Percentiles rank a stretch among this genome's conserved stretches.
Conservation (phyloP, 371 early-diverging fungal genomes). For the Rhizomucor pusillus region DNA sequence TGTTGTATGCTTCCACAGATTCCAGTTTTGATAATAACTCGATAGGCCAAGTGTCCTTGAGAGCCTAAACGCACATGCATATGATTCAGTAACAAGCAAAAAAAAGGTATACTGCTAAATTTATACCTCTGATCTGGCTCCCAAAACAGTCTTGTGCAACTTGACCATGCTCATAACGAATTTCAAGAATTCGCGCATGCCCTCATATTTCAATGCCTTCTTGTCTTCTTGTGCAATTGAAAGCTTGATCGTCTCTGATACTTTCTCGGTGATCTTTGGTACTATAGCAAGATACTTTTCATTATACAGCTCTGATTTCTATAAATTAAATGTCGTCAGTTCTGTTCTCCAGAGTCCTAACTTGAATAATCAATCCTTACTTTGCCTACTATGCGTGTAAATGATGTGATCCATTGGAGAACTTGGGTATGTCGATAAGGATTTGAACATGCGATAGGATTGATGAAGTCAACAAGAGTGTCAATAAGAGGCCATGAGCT, state of each 20-base stretch:
- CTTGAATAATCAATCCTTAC: conserved; percentile 30
- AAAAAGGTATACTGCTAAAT: conserved; percentile 2
- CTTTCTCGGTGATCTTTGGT: conserved; percentile 25
- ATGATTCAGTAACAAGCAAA: not conserved
- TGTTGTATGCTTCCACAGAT: conserved; percentile 19
- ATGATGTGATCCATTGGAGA: conserved; percentile 42
- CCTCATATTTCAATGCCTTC: conserved; percentile 19
- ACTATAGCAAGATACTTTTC: conserved; percentile 19
- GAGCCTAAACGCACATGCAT: no score
- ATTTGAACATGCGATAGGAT: conserved; percentile 57
- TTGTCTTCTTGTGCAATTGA: conserved; percentile 18
- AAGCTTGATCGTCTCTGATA: conserved; percentile 19
- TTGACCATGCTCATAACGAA: conserved; percentile 23
- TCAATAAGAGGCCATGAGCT: conserved; percentile 60
- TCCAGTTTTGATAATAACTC: conserved; percentile 15
- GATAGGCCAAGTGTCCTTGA: no score
- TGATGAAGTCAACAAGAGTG: conserved; percentile 49
- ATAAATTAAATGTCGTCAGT: not conserved
- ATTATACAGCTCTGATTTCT: conserved; percentile 40
- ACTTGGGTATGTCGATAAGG: conserved; percentile 67
- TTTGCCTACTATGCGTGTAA: conserved; percentile 49
- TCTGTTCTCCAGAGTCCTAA: not conserved
- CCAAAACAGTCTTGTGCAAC: conserved; percentile 27
- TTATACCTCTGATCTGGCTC: conserved; percentile 26
- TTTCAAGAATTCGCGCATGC: conserved; percentile 27